Conservation (phyloP, 2,329 filamentous ascomycete species). For the Clarireedia sp. region DNA sequence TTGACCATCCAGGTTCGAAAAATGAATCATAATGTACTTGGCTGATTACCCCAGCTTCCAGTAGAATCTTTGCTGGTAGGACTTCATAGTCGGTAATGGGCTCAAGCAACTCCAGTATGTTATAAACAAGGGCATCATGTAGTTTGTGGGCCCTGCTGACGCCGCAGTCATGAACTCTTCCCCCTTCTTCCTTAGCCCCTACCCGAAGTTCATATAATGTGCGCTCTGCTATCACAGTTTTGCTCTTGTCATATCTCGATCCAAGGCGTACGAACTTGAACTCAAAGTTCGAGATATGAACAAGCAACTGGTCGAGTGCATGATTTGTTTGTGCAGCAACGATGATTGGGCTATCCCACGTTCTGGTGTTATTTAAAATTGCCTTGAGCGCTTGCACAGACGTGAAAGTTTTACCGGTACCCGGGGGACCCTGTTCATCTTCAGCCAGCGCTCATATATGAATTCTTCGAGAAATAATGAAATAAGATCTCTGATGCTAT, state of each 20-base stretch:
- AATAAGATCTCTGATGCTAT: neutral
- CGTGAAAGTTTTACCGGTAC: constrained; percentile 73
- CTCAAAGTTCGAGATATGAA: constrained; percentile 41
- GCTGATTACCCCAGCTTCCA: constrained; percentile 49
- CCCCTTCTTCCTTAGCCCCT: constrained; percentile 24
- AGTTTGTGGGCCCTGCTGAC: neutral
- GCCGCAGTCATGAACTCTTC: neutral
- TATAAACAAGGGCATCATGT: neutral
- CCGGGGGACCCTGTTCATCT: constrained; percentile 53
- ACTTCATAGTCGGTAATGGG: constrained; percentile 30
- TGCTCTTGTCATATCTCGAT: constrained; percentile 30
- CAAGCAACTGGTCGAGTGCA: constrained; percentile 74
- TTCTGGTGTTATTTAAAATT: constrained; percentile 50
- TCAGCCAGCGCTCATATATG: neutral
- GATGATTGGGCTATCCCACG: constrained; percentile 59
- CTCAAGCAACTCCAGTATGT: neutral
- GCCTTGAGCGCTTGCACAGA: constrained; percentile 64
- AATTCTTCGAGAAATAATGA: neutral
- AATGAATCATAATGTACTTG: constrained; percentile 56
- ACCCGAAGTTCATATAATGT: constrained; percentile 57
- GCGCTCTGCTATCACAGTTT: constrained; percentile 54
- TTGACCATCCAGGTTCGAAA: constrained; percentile 35
- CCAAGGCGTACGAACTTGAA: constrained; percentile 53
- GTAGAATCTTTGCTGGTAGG: constrained; percentile 47
- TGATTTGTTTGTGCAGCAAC: constrained; percentile 86